These are phyloP conservation scores for Ascocoryne sarcoides DNA, from an alignment of 2,329 filamentous ascomycete genomes.

Conservation along the genomic window DNA sequence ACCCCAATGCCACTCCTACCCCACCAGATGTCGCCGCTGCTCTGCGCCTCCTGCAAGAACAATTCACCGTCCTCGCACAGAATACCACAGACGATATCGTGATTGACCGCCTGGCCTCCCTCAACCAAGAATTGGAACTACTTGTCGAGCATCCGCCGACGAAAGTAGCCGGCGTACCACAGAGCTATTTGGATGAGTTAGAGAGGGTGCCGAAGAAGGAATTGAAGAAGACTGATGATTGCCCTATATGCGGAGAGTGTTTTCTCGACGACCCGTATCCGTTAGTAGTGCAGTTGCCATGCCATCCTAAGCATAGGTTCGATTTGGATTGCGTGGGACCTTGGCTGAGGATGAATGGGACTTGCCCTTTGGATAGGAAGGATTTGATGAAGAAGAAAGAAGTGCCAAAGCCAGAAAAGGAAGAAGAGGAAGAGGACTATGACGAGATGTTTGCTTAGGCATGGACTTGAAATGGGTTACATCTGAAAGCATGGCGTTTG, in stretches of 20 bases:
- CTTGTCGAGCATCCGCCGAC: conserved; percentile 46
- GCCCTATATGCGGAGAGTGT: conserved; percentile 54
- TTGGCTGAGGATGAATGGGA: conserved; percentile 56
- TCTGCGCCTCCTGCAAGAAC: conserved; percentile 52
- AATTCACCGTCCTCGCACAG: conserved; percentile 41
- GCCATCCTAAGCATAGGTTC: conserved; percentile 48
- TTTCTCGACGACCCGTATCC: conserved; percentile 55
- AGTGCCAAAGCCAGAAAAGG: conserved; percentile 31
- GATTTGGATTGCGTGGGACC: conserved; percentile 61
- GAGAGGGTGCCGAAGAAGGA: conserved; percentile 47
- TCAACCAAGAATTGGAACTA: conserved; percentile 33
- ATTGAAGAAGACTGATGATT: conserved; percentile 42
- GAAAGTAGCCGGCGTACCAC: conserved; percentile 44
- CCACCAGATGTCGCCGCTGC: conserved; percentile 49
- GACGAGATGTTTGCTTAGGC: conserved; percentile 39
- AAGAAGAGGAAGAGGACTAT: conserved; percentile 42
- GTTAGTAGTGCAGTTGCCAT: conserved; percentile 56
- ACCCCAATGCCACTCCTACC: conserved; percentile 50
- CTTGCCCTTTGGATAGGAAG: conserved; percentile 54
- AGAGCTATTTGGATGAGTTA: conserved; percentile 50
- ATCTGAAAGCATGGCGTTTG: conserved; percentile 15
- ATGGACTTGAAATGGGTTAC: background rate
- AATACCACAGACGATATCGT: conserved; percentile 30
- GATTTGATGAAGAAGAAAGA: conserved; percentile 49
- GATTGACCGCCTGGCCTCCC: background rate